Evolutionary conservation across 129 eudicot genomes (phyloP).

Genomic region (Flaveria linearis): DNA sequence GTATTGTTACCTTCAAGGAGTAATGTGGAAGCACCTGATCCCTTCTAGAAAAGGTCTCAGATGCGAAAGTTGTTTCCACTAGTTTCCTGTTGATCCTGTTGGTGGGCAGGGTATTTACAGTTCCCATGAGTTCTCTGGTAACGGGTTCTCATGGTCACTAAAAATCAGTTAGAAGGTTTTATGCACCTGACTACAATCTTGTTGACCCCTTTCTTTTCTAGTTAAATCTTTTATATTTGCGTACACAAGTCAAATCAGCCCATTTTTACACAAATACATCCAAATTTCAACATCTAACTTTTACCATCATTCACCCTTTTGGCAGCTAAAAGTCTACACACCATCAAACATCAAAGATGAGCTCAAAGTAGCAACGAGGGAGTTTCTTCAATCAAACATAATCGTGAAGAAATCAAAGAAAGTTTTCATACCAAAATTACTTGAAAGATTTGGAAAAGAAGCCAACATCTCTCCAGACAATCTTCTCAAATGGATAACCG

Average conservation of each 20-base stretch:
- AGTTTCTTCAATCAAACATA: conserved; percentile 69
- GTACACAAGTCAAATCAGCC: not conserved
- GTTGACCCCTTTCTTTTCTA: not conserved
- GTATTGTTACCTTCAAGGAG: not conserved
- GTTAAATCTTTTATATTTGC: not conserved
- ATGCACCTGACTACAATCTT: not conserved
- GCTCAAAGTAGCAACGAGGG: conserved; percentile 64
- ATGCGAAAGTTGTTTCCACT: too few species aligned
- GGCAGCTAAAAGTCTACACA: conserved; percentile 75
- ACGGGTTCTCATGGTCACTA: too few species aligned
- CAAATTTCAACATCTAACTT: not conserved
- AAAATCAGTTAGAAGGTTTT: not conserved
- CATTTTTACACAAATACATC: not conserved
- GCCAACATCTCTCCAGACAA: conserved; percentile 55
- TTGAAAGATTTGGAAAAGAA: conserved; percentile 73
- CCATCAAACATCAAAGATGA: conserved; percentile 64
- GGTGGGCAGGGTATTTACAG: too few species aligned
- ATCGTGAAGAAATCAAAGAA: conserved; percentile 76
- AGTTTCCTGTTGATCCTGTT: too few species aligned
- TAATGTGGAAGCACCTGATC: too few species aligned
- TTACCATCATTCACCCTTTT: not conserved
- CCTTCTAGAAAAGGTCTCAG: too few species aligned
- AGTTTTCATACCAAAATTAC: conserved; percentile 61
- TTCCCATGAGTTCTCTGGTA: too few species aligned
- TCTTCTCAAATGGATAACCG: conserved; percentile 59